Evolutionary conservation across 495 filamentous ascomycete genomes (phyloP), one percentile per base, ranked within the genome.

Genomic region (Trichoderma gamsii): DNA sequence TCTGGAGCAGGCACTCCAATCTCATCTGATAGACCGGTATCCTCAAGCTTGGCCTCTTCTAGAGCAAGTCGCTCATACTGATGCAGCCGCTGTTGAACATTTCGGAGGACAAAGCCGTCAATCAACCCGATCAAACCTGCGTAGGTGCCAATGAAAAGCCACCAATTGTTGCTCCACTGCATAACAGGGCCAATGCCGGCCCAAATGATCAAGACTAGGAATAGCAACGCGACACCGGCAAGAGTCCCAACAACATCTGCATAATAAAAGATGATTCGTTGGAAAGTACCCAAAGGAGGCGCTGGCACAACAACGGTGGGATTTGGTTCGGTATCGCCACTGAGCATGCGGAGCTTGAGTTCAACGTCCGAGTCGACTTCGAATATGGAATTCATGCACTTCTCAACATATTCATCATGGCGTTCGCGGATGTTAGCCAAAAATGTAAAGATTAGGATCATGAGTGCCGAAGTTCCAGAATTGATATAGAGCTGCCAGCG

Each of bases 401-500:
- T 69, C 21, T 72, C 72, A 4, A 74, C 70, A 43, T 76, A 73
- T 35, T 74, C 73, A 23, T 71, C 70, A 66, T 78, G 76, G 41
- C 74, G 74, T 65, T 79, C 76, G 35, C 75, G 76, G 52, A 81
- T 74, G 66, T 76, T 77, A 21, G 76, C 75, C 9, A 81, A 72
- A 70, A 81, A 81, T 4, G 74, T 73, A 41, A 81, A 72, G 23
- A 76, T 73, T 70, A 79, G 76, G 6, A 56, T 25, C 66, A 72
- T 69, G 1, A 76, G 74, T 0, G 79, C 78, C 0, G 77, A 56
- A 9, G 51, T 77, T 21, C 74, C 76, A 9, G 77, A 75, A 68
- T 81, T 81, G 70, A 79, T 75, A 66, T 79, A 77, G 9, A 81
- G 69, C 63, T 81, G 76, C 79, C 79, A 81, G 5, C 66, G 72